Evolutionary conservation across 257 asterid species (phyloP).

Genomic region (Ligustrum vulgare): DNA sequence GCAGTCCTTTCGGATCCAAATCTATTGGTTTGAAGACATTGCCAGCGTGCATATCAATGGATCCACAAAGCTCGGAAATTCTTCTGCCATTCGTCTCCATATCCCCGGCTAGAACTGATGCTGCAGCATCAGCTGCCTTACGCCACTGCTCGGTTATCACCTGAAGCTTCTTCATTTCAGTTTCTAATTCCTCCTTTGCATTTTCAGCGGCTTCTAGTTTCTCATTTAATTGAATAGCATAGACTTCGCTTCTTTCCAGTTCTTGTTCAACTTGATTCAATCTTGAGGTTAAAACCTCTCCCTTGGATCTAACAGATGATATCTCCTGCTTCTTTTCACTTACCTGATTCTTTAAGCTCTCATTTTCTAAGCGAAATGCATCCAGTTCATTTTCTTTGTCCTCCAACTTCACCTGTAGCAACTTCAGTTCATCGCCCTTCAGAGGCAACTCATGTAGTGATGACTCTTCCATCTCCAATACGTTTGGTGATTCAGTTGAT

Average conservation of each 20-base stretch:
- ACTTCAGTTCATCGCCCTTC: slow-evolving; percentile 47
- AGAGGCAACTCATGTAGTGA: slow-evolving; percentile 40
- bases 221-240: slow-evolving; percentile 33
- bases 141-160: slow-evolving; percentile 95
- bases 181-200: slow-evolving; percentile 60
- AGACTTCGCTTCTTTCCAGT: slow-evolving; percentile 50
- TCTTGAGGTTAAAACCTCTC: slow-evolving; percentile 37
- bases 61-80: slow-evolving; percentile 80
- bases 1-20: slow-evolving; percentile 59
- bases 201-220: slow-evolving; percentile 55
- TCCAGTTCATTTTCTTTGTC: slow-evolving; percentile 56
- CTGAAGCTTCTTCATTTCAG: slow-evolving; percentile 79
- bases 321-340: slow-evolving; percentile 43
- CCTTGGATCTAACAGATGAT: slow-evolving; percentile 36
- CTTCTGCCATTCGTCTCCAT: slow-evolving; percentile 62
- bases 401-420: slow-evolving; percentile 44
- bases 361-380: slow-evolving; percentile 41
- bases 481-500: slow-evolving; percentile 27
- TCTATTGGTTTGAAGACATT: slow-evolving; percentile 35
- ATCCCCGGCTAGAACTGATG: slow-evolving; percentile 66
- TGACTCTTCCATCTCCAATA: slow-evolving; percentile 34
- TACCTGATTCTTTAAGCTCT: slow-evolving; percentile 44
- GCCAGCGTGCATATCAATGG: slow-evolving; percentile 68
- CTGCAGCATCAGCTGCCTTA: slow-evolving; percentile 98
- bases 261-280: slow-evolving; percentile 47